Evolutionary conservation across 345 rosid species (phyloP).

Genomic region (Hypericum perforatum): DNA sequence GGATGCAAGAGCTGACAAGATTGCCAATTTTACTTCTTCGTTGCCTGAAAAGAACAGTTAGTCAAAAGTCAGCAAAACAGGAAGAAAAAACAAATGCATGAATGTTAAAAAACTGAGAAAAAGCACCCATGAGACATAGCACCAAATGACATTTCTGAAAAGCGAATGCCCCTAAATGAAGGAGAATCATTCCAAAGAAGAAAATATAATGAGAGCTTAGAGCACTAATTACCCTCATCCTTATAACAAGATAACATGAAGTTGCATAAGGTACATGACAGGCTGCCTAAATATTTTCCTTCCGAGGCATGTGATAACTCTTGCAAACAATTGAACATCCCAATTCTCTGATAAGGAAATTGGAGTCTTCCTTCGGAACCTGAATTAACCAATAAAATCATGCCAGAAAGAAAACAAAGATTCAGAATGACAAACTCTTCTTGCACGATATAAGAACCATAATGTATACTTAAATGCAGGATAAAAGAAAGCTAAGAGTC

Average conservation of each 20-base stretch:
- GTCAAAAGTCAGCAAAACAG: not conserved
- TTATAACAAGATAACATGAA: slow-evolving; percentile 69
- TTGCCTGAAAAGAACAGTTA: slow-evolving; percentile 40
- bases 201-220: slow-evolving; percentile 3
- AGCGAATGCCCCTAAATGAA: not conserved
- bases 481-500: too few relatives aligned
- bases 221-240: slow-evolving; percentile 56
- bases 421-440: not conserved
- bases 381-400: slow-evolving; percentile 12
- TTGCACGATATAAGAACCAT: too few relatives aligned
- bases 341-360: slow-evolving; percentile 81
- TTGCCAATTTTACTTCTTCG: slow-evolving; percentile 83
- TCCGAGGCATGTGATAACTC: slow-evolving; percentile 78
- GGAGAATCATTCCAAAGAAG: slow-evolving; percentile 3
- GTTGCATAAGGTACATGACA: slow-evolving; percentile 42
- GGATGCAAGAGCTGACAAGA: slow-evolving; percentile 53
- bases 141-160: not conserved
- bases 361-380: slow-evolving; percentile 95
- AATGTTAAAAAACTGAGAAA: slow-evolving; percentile 2
- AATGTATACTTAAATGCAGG: too few relatives aligned
- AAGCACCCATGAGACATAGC: too few relatives aligned
- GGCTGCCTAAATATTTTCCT: slow-evolving; percentile 61
- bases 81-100: not conserved
- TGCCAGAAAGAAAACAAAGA: not conserved
- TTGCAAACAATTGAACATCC: slow-evolving; percentile 74